Base-by-base conservation (phyloP, 306 rosid genomes). In the Canavalia ensiformis region DNA sequence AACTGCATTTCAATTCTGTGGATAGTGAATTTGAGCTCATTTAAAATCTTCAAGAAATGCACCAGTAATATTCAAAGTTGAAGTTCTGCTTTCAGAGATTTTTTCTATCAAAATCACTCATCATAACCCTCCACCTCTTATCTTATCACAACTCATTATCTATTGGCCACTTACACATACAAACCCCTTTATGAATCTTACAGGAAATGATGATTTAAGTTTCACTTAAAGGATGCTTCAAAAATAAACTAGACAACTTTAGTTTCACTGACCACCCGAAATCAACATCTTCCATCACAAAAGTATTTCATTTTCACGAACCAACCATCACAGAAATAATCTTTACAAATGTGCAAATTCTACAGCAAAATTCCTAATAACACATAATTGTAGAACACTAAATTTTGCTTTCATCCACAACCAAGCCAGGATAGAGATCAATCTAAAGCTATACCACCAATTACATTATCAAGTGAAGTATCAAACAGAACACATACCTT, bases 401-500 rank as follows among this genome's bases (percentile, higher is more conserved):
- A 57, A 74, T 45, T 51, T n/a, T 70, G 60, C 75, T 58, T 72
- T 78, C 57, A 77, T 10, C 73, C 74, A 63, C 75, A 57, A 82
- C 70, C 71, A 59, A 49, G 28, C 33, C 65, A 59, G 49, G 4
- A 66, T 12, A 74, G 18, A 63, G 35, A 56, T 81, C 28, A 68
- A 72, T 62, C 56, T 50, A 52, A 46, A 46, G 18, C 51, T 7
- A 46, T 39, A 64, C 56, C 10, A 64, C 56, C 10, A 35, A 74
- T 68, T 9, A 74, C 60, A 37, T 65, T 4, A 62, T 68, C 70
- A 1, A 18, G 45, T 25, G 60, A 67, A 34, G 28, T 12, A 54
- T 55, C 2, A 58, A n/a, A 54, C 1, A 64, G 0, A 56, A 72
- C 9, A 65, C 62, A 76, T 82, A 95, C 99, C 99, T 95, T 95